Evolutionary conservation across 2,329 filamentous ascomycete species (phyloP), one percentile per base, ranked within the genome.

Genomic region (Fusarium sulawesiense): DNA sequence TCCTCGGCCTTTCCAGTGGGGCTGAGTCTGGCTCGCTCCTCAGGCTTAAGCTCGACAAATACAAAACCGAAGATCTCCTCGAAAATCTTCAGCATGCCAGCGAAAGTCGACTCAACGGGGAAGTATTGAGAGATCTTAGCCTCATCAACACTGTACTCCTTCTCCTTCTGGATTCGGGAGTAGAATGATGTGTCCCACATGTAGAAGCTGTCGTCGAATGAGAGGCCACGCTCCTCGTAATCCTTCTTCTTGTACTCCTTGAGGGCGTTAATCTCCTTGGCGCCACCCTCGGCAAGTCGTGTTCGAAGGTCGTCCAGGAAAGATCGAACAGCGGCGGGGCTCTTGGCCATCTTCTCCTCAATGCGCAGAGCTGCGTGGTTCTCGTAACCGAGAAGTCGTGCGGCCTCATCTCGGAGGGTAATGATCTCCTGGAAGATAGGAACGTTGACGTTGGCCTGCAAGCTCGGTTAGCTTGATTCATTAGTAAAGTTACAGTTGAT

Each of bases 281-380:
- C 81, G 25, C 92, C 93, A 27, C 92, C 92, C 1, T 90, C 87
- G 0, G 87, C 84, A 30, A 96, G 84, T 55, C 91, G 88, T 27
- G 81, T 83, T 61, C 90, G 88, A 64, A 96, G 83, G 76, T 94
- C 92, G 7, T 83, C 85, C 10, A 96, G 82, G 79, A 96, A 95
- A 55, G 89, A 86, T 68, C 91, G 86, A 13, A 96, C 92, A 0
- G 87, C 91, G 75, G 88, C 85, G 3, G 91, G 86, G 2, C 86
- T 89, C 84, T 94, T 94, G 48, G 92, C 92, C 93, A 96, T 96
- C 86, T 94, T 95, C 75, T 93, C 89, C 76, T 94, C 92, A 41
- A 96, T 91, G 48, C 88, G 84, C 78, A 94, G 90, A 49, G 89
- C 87, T 20, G 93, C 93, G 77, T 95, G 92, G 76, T 93, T 89